Percentiles rank a stretch among this genome's conserved stretches.
Evolutionary conservation across 140 eudicot species (phyloP).

Genomic region (Cichorium intybus): DNA sequence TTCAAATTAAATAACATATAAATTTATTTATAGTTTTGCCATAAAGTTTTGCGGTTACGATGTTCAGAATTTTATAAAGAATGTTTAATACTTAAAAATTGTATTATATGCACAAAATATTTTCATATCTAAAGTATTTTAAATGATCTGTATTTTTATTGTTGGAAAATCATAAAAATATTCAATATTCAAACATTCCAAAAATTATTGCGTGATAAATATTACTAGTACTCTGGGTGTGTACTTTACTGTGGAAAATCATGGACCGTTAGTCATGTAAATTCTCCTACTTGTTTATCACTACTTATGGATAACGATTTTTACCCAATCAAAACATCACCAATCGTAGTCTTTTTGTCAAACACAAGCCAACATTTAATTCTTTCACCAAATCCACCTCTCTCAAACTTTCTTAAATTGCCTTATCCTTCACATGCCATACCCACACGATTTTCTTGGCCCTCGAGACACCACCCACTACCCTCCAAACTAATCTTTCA

Average conservation of each 20-base stretch:
- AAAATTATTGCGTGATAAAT: no score
- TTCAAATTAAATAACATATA: no score
- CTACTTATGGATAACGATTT: background rate
- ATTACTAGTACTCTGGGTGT: no score
- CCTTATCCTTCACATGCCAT: conserved; percentile 54
- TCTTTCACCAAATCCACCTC: conserved; percentile 16
- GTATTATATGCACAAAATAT: no score
- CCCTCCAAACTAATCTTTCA: conserved; percentile 24
- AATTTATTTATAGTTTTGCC: no score
- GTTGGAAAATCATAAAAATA: no score
- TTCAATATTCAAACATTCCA: no score
- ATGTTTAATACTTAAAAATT: no score
- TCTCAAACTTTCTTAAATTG: conserved; percentile 7
- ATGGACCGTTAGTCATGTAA: background rate
- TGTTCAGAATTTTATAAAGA: no score
- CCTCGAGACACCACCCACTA: conserved; percentile 40
- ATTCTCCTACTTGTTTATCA: background rate
- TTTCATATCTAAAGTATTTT: no score
- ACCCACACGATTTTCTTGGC: conserved; percentile 59
- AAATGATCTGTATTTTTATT: no score
- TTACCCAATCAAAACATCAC: background rate
- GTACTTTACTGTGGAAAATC: background rate
- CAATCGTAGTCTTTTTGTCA: background rate
- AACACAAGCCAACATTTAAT: conserved; percentile 19
- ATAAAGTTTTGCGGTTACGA: no score